phyloP scores from a whole-genome alignment of 176 grass and related monocot species.

The Guadua angustifolia region DNA sequence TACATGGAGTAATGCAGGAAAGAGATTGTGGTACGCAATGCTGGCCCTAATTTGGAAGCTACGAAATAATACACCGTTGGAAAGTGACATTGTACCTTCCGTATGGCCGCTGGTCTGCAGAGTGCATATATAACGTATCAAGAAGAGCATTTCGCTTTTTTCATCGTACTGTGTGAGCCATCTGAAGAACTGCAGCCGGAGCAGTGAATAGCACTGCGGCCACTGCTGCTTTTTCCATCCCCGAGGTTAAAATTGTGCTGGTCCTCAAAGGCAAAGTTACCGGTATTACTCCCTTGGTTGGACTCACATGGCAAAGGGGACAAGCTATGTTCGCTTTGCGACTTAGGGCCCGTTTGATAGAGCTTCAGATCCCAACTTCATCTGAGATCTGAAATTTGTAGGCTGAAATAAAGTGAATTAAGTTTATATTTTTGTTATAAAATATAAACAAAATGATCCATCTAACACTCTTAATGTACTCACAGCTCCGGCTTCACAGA shows the following conservation, averaged over 20 bases:
- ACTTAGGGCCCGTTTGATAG: too few species aligned
- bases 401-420: too few species aligned
- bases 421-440: too few species aligned
- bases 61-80: background rate
- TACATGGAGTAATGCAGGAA: background rate
- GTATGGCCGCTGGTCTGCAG: conserved; percentile 18
- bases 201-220: background rate
- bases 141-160: background rate
- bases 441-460: too few species aligned
- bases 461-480: too few species aligned
- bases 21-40: background rate
- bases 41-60: background rate
- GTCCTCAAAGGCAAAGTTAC: conserved; percentile 23
- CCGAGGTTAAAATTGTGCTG: conserved; percentile 26
- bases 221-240: background rate
- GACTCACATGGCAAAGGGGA: background rate
- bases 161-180: background rate
- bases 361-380: too few species aligned
- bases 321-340: background rate
- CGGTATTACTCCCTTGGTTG: background rate
- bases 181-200: background rate
- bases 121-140: background rate
- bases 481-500: too few species aligned
- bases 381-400: too few species aligned
- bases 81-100: conserved; percentile 28